phyloP scores from a whole-genome alignment of 257 asterid species.

The Osmanthus fragrans region DNA sequence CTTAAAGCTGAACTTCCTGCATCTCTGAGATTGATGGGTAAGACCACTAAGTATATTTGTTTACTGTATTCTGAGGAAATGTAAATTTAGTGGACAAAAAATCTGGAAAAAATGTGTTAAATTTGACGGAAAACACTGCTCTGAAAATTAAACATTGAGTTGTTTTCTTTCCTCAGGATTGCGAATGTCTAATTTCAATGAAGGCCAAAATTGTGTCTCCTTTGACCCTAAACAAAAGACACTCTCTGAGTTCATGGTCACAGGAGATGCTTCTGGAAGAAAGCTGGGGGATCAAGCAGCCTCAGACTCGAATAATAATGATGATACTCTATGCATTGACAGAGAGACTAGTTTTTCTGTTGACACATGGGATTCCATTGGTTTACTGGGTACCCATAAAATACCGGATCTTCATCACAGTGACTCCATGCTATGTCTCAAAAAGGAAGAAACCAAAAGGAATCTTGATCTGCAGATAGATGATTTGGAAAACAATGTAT shows the following conservation, averaged over 20 bases:
- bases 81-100: background rate
- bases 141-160: slow-evolving; percentile 11
- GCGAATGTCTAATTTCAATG: slow-evolving; percentile 80
- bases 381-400: slow-evolving; percentile 28
- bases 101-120: background rate
- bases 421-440: slow-evolving; percentile 19
- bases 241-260: slow-evolving; percentile 55
- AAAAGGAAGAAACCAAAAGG: slow-evolving; percentile 31
- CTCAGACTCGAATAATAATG: slow-evolving; percentile 33
- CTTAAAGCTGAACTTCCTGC: slow-evolving; percentile 89
- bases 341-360: slow-evolving; percentile 30
- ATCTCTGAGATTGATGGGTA: slow-evolving; percentile 93
- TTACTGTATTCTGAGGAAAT: background rate
- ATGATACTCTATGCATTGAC: slow-evolving; percentile 32
- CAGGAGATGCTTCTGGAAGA: slow-evolving; percentile 43
- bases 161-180: slow-evolving; percentile 50
- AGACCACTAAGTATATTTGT: slow-evolving; percentile 21
- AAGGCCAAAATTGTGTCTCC: slow-evolving; percentile 50
- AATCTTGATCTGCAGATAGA: slow-evolving; percentile 24
- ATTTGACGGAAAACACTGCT: background rate
- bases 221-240: slow-evolving; percentile 84
- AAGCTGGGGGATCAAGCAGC: slow-evolving; percentile 31
- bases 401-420: slow-evolving; percentile 32
- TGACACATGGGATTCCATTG: slow-evolving; percentile 40
- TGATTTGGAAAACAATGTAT: slow-evolving; percentile 38